Evolutionary conservation across 441 rosid genomes (phyloP).

Genomic region (Gossypium trilobum): DNA sequence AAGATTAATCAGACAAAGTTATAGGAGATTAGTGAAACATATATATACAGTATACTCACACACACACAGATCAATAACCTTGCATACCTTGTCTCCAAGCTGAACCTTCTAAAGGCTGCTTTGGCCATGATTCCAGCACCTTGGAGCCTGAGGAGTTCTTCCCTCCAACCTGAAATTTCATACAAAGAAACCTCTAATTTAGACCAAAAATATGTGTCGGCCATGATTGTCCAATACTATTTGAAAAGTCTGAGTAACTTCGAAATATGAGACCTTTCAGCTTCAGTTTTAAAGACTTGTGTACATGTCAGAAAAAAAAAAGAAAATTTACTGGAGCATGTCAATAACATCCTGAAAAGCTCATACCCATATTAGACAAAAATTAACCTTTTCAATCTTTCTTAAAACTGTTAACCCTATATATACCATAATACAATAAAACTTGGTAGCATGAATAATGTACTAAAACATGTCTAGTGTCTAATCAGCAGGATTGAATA

Average conservation of each 20-base stretch:
- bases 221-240: neutral
- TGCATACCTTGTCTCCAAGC: conserved; percentile 40
- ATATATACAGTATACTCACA: too few species aligned
- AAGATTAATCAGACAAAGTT: neutral
- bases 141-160: conserved; percentile 36
- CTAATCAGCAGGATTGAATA: neutral
- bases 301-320: too few species aligned
- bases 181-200: neutral
- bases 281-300: neutral
- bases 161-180: conserved; percentile 35
- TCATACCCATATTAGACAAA: neutral
- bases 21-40: neutral
- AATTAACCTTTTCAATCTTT: neutral
- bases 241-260: neutral
- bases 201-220: neutral
- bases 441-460: neutral
- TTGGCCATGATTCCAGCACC: conserved; percentile 34
- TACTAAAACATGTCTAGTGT: neutral
- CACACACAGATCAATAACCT: conserved; percentile 25
- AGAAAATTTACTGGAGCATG: neutral
- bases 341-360: neutral
- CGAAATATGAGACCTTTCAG: neutral
- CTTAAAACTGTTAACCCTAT: neutral
- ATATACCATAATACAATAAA: neutral
- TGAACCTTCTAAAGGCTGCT: conserved; percentile 32